Conservation (phyloP, 306 rosid species). For the Morella rubra region DNA sequence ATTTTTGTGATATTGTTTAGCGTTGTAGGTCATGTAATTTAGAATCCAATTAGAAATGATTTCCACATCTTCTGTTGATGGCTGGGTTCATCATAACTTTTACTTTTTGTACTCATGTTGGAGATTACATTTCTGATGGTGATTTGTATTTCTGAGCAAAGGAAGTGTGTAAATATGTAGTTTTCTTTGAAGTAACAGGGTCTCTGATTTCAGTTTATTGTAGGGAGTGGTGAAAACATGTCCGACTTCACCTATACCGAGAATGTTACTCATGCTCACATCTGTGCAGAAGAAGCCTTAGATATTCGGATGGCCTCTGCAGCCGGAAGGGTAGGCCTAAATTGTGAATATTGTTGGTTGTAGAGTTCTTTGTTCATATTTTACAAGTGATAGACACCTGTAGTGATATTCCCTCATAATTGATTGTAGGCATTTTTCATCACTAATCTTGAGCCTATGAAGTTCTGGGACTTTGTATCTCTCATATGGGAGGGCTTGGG, state of each 20-base stretch:
- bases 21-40: background rate
- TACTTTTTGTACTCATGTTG: slow-evolving; percentile 24
- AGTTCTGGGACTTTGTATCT: slow-evolving; percentile 69
- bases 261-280: slow-evolving; percentile 82
- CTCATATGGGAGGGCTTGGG: slow-evolving; percentile 66
- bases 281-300: slow-evolving; percentile 85
- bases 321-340: slow-evolving; percentile 71
- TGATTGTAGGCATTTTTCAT: slow-evolving; percentile 79
- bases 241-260: slow-evolving; percentile 78
- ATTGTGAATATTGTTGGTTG: slow-evolving; percentile 17
- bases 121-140: slow-evolving; percentile 19
- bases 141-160: slow-evolving; percentile 5
- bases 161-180: background rate
- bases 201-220: slow-evolving; percentile 78
- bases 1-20: background rate
- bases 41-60: background rate
- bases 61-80: slow-evolving; percentile 12
- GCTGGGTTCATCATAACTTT: slow-evolving; percentile 22
- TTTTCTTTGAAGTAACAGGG: slow-evolving; percentile 50
- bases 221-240: slow-evolving; percentile 75
- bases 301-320: slow-evolving; percentile 58
- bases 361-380: slow-evolving; percentile 5
- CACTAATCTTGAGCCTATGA: slow-evolving; percentile 70
- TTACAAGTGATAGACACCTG: slow-evolving; percentile 18
- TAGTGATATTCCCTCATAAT: slow-evolving; percentile 25